phyloP scores from a whole-genome alignment of 768 basidiomycete genomes.

The Megacollybia marginata region DNA sequence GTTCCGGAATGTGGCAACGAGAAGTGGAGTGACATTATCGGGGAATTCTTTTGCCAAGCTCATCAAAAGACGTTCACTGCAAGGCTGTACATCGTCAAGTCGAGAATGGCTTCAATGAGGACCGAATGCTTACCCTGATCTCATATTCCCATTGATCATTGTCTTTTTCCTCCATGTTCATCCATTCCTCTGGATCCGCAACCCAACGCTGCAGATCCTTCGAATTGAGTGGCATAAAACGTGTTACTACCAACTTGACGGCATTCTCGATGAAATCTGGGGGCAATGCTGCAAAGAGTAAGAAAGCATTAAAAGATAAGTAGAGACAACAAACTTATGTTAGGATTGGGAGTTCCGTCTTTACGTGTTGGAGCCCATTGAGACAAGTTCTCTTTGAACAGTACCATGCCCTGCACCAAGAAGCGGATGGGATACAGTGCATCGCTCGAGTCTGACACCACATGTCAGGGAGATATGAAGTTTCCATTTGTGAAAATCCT shows the following conservation, averaged over 20 bases:
- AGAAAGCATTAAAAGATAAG: neutral
- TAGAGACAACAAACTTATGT: conserved; percentile 28
- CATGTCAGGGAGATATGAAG: neutral
- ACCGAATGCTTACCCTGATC: conserved; percentile 50
- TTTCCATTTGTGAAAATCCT: neutral
- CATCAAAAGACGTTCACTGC: conserved; percentile 88
- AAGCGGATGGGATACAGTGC: conserved; percentile 73
- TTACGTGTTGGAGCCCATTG: conserved; percentile 68
- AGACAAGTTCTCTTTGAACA: conserved; percentile 77
- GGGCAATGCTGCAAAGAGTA: conserved; percentile 41
- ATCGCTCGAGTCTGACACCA: conserved; percentile 44
- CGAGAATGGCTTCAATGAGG: neutral
- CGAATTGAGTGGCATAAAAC: conserved; percentile 79
- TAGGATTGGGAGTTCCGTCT: conserved; percentile 51
- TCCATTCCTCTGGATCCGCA: conserved; percentile 91
- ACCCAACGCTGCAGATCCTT: conserved; percentile 80
- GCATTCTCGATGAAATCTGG: conserved; percentile 68
- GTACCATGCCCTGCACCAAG: conserved; percentile 77
- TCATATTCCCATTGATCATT: conserved; percentile 93
- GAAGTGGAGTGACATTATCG: conserved; percentile 59
- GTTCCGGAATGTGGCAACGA: conserved; percentile 51
- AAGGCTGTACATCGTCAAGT: conserved; percentile 48
- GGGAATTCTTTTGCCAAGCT: conserved; percentile 66
- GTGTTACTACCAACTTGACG: conserved; percentile 68
- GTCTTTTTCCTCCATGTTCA: conserved; percentile 82